Evolutionary conservation across 805 yeast species (phyloP), one percentile per base, ranked within the genome.

Genomic region (Schwanniomyces polymorphus): DNA sequence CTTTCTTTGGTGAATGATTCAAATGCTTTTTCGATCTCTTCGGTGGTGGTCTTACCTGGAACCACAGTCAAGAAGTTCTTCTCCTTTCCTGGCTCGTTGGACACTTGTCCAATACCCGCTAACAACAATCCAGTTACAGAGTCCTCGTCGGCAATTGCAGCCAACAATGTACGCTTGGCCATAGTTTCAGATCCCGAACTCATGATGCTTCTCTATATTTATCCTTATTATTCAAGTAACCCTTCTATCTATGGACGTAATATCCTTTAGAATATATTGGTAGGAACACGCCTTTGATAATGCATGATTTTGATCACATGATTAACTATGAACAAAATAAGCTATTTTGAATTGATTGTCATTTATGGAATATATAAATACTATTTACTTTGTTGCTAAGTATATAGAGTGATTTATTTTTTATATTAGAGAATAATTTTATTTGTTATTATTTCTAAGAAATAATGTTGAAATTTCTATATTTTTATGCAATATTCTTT

Each of bases 71-170:
- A 80, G 68, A 94, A 94, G 76, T 94, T 94, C 72, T 89, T 85
- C 55, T 80, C 84, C 58, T 79, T 80, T 16, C 82, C 82, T 23
- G 76, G 69, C 51, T 80, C 85, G 50, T 70, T 71, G 26, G 80
- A 77, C 17, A 91, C 84, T 61, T 92, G 96, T 23, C 99, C 99
- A 48, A 89, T 84, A 26, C 99, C 99, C 1, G 99, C 99, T 48
- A 94, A 78, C 29, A 94, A 76, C 77, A 94, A 81, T 3, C 99
- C 99, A 1, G 99, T 94, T 50, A 94, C 91, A 18, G 98, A 87
- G 63, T 94, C 98, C 72, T 94, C 99, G 62, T 94, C 99, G 14
- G 97, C 99, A 61, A 94, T 90, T 34, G 91, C 96, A 10, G 97
- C 98, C 48, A 94, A 75, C 56, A 91, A 77, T 34, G 86, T 80